phyloP scores from a whole-genome alignment of 768 basidiomycete species.

The Tricholoma flavovirens region DNA sequence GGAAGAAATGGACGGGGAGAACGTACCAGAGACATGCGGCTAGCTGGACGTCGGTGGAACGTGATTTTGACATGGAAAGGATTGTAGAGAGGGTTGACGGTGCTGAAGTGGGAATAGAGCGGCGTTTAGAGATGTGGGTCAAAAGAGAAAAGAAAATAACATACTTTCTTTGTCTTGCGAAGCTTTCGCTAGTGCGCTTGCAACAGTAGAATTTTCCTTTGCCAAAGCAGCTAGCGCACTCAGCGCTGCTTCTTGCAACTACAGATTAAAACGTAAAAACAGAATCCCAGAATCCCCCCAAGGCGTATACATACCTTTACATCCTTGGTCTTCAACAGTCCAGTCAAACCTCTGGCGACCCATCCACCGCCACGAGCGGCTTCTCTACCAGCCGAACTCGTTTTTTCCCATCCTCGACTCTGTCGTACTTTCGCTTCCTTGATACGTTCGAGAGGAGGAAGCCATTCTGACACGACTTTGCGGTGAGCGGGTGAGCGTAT shows the following conservation, averaged over 20 bases:
- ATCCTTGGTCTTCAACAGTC: conserved; percentile 46
- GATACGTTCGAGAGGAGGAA: conserved; percentile 48
- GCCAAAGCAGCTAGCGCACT: conserved; percentile 60
- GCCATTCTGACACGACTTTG: conserved; percentile 51
- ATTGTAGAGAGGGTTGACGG: conserved; percentile 38
- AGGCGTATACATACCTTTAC: conserved; percentile 49
- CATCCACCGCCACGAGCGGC: conserved; percentile 39
- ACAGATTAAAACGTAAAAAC: not conserved
- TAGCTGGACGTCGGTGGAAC: conserved; percentile 56
- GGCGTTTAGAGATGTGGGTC: not conserved
- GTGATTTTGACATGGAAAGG: conserved; percentile 51
- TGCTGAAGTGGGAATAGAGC: conserved; percentile 11
- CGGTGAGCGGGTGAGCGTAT: conserved; percentile 48
- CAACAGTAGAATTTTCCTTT: conserved; percentile 54
- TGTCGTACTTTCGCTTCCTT: conserved; percentile 47
- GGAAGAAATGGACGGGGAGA: not conserved
- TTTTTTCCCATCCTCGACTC: conserved; percentile 68
- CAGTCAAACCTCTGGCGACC: conserved; percentile 48
- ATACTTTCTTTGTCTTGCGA: conserved; percentile 35
- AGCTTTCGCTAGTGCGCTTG: conserved; percentile 41
- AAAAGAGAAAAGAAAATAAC: not conserved
- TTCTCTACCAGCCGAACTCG: conserved; percentile 40
- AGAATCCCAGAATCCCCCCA: too few relatives aligned
- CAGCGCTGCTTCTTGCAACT: conserved; percentile 66
- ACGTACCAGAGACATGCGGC: conserved; percentile 66